Evolutionary conservation across 192 early-diverging fungal genomes (phyloP), one percentile per base, ranked within the genome.

Genomic region (Backusella westeae): DNA sequence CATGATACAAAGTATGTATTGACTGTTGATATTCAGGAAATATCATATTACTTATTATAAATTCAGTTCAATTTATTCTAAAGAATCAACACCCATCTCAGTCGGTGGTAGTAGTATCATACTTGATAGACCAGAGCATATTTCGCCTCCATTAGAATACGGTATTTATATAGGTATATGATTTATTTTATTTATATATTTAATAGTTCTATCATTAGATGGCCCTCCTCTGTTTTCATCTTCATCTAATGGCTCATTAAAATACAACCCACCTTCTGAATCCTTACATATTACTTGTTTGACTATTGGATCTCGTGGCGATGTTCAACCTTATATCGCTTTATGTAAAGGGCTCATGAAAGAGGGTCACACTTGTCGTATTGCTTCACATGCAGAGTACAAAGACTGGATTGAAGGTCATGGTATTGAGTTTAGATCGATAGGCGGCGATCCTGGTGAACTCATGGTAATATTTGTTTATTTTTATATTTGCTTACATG

Each of bases 251-350:
- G 76, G 80, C 6, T 74, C 82, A 15, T 26, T 63, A 32, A 63
- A 63, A 63, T 29, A 63, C 23, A 29, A 63, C 6, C 56, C 56
- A 26, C 56, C 56, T 29, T 63, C 56, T 9, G 56, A 82, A 12
- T 81, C 87, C 4, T 69, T 91, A 78, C 91, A 86, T 63, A 87
- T 93, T 44, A 92, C 91, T 1, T 89, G 85, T 73, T 69, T 91
- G 23, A 93, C 91, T 8, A 89, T 93, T 56, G 92, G 92, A 23
- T 88, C 90, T 23, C 85, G 92, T 34, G 92, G 92, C 17, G 92
- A 93, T 81, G 91, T 93, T 9, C 92, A 93, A 63, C 91, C 90
- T 3, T 90, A 85, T 74, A 88, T 93, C 79, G 90, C 91, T 3
- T 84, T 91, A 9, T 87, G 90, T 75, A 93, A 93, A 79, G 83